A percentile compares a stretch with the other conserved stretches of the same genome.
phyloP scores from a whole-genome alignment of 306 rosid species.

The Malus fusca region DNA sequence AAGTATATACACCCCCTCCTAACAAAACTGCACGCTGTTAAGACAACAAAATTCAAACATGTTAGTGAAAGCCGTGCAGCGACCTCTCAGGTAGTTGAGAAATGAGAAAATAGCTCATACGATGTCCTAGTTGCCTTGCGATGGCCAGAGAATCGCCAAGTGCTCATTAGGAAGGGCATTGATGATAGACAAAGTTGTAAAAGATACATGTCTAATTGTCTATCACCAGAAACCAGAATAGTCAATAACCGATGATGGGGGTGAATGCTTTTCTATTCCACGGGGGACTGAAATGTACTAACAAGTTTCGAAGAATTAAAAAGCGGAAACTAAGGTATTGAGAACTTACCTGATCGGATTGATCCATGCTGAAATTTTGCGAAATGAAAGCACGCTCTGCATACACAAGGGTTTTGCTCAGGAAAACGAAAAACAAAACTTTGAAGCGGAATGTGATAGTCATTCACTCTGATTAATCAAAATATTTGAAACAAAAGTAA shows the following conservation, averaged over 20 bases:
- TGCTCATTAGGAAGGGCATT: neutral
- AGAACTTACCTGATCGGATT: conserved; percentile 67
- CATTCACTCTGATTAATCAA: neutral
- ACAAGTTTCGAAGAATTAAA: neutral
- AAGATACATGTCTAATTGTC: too few species aligned
- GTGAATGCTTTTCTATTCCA: neutral
- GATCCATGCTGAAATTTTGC: conserved; percentile 89
- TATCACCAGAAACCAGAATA: neutral
- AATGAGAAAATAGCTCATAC: neutral
- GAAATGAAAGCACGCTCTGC: conserved; percentile 84
- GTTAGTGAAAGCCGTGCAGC: neutral
- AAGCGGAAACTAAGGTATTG: neutral
- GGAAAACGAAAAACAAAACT: neutral
- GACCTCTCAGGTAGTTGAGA: neutral
- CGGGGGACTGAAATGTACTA: neutral
- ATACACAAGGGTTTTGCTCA: neutral
- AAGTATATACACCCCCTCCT: conserved; percentile 83
- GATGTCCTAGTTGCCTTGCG: neutral
- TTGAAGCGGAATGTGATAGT: neutral
- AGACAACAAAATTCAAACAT: neutral
- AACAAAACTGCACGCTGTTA: conserved; percentile 73
- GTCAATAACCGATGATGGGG: neutral
- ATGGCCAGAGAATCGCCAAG: neutral
- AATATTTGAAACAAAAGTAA: conserved; percentile 41
- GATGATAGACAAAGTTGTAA: too few species aligned